Base-by-base conservation (phyloP, 2,329 filamentous ascomycete species). In the Aspergillus sp. region DNA sequence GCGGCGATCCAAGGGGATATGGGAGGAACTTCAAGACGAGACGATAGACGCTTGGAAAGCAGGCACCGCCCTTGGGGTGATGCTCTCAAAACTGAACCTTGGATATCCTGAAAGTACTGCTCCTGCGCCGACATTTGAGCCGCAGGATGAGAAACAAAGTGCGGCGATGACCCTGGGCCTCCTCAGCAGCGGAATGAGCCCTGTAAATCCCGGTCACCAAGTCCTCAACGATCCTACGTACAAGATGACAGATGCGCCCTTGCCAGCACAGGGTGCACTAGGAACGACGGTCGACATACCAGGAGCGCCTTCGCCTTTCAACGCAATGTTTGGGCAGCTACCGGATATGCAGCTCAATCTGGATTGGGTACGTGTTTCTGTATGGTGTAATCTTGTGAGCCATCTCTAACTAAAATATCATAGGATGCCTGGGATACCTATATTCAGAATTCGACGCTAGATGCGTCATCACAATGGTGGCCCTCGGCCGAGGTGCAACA, bases 41-140 rank as follows among this genome's bases (percentile, higher is more conserved):
- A 95, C 90, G 1, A 89, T 97, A 79, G 94, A 98, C 67, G 92
- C 93, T 0, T 93, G 89, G 79, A 98, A 98, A 78, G 94, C 92
- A 1, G 87, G 87, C 43, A 87, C 87, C 45, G 84, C 94, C 23
- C 81, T 98, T n/a, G 88, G 87, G 21, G 87, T 97, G 55, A 92
- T 98, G 85, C 79, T 98, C 48, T 84, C 87, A 32, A 95, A 95
- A 74, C 82, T 97, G 57, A 88, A 74, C 56, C 65, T 69, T 57
- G 70, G 65, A 7, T 62, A 65, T 28, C 63, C 67, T 69, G 68
- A 75, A 19, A 70, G 60, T 9, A 67, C 60, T 32, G 45, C 65
- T 32, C 63, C 64, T 4, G 65, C 61, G 7, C 43, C 69, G 54
- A 60, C 69, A 15, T 76, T 78, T 54, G 76, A 77, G 54, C 71